Conservation (phyloP, 192 early-diverging fungal species). For the Dissophora globulifera region DNA sequence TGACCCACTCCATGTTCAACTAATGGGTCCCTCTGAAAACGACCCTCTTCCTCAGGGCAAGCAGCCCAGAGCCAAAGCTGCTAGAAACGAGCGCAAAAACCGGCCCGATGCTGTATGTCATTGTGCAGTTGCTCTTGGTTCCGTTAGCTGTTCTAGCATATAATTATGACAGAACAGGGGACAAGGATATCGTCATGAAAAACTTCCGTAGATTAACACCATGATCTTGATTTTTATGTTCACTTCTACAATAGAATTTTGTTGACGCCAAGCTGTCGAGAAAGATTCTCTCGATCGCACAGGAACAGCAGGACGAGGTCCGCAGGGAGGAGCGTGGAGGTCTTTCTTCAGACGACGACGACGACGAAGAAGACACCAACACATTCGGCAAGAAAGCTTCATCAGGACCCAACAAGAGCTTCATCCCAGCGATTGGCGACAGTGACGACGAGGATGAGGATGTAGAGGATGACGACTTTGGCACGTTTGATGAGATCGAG, state of each 20-base stretch:
- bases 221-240: neutral
- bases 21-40: slow-evolving; percentile 71
- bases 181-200: no score
- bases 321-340: slow-evolving; percentile 59
- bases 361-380: slow-evolving; percentile 56
- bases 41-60: slow-evolving; percentile 58
- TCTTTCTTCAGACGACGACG: slow-evolving; percentile 50
- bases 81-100: slow-evolving; percentile 66
- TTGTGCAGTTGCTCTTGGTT: no score
- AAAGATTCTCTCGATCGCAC: slow-evolving; percentile 88
- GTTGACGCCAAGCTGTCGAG: slow-evolving; percentile 92
- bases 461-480: slow-evolving; percentile 72
- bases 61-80: slow-evolving; percentile 63
- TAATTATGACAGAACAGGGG: no score
- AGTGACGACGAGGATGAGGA: slow-evolving; percentile 73
- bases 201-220: no score
- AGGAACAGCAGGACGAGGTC: slow-evolving; percentile 92
- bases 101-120: slow-evolving; percentile 63
- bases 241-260: slow-evolving; percentile 58
- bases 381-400: slow-evolving; percentile 46
- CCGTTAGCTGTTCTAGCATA: no score
- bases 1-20: slow-evolving; percentile 87
- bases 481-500: slow-evolving; percentile 60
- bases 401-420: slow-evolving; percentile 21
- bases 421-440: slow-evolving; percentile 61